A percentile compares a stretch with the other conserved stretches of the same genome.
Conservation (phyloP, 2,329 filamentous ascomycete species). For the Penicillium sp. region DNA sequence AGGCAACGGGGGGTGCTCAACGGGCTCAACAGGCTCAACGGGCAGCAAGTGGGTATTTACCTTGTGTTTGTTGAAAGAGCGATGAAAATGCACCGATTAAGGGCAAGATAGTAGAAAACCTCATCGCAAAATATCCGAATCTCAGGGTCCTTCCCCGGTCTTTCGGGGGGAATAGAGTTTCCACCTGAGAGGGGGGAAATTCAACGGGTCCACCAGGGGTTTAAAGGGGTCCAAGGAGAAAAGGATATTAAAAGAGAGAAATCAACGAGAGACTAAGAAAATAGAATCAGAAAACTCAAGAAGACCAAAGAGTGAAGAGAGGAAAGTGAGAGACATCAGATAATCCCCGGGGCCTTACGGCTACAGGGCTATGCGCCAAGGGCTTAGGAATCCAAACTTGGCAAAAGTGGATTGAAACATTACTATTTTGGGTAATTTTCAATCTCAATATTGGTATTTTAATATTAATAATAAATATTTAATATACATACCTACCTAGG, state of each 20-base stretch:
- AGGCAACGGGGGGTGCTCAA: neutral
- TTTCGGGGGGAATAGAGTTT: conserved; percentile 8
- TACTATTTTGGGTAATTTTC: neutral
- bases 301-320: neutral
- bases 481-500: no score
- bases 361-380: conserved; percentile 13
- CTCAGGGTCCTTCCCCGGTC: conserved; percentile 3
- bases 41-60: conserved; percentile 4
- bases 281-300: neutral
- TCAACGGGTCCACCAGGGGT: neutral
- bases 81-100: conserved; percentile 13
- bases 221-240: neutral
- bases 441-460: no score
- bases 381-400: conserved; percentile 7
- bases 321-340: neutral
- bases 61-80: conserved; percentile 13
- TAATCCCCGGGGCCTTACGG: neutral
- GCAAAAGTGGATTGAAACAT: conserved; percentile 5
- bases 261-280: neutral
- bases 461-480: neutral
- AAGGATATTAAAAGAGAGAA: neutral
- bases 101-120: conserved; percentile 15
- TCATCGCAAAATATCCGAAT: conserved; percentile 12
- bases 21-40: neutral
- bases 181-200: conserved; percentile 7